Percentiles rank a stretch among this genome's conserved stretches.
Evolutionary conservation across 2,329 filamentous ascomycete genomes (phyloP).

Genomic region (Xylaria sp.): DNA sequence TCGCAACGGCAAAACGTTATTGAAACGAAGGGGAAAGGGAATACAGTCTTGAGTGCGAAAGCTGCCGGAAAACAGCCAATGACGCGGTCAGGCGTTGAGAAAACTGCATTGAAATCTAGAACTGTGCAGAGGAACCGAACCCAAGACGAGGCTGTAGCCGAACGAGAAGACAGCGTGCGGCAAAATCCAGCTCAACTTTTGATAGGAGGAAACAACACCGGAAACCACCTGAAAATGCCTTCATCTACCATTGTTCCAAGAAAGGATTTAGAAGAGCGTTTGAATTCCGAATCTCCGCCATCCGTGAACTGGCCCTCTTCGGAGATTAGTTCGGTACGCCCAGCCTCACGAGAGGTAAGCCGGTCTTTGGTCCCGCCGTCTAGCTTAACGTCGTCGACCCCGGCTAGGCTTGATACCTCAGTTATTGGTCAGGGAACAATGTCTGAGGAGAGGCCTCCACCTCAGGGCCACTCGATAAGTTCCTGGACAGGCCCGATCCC

Average conservation of each 20-base stretch:
- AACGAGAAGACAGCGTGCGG: not conserved
- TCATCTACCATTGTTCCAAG: not conserved
- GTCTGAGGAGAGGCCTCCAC: conserved; percentile 44
- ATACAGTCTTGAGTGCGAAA: conserved; percentile 48
- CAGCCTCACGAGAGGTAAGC: conserved; percentile 33
- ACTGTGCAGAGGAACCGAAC: conserved; percentile 9
- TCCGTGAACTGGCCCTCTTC: conserved; percentile 43
- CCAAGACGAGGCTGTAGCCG: not conserved
- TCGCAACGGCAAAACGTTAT: conserved; percentile 1
- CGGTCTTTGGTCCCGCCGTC: conserved; percentile 39
- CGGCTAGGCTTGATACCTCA: conserved; percentile 46
- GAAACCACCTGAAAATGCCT: not conserved
- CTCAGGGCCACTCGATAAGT: not conserved
- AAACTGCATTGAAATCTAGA: conserved; percentile 18
- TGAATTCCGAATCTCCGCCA: conserved; percentile 29
- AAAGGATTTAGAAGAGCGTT: conserved; percentile 28
- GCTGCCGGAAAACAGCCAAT: conserved; percentile 56
- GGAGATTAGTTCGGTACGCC: conserved; percentile 31
- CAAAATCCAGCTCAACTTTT: conserved; percentile 3
- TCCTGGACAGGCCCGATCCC: not conserved
- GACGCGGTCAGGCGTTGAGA: conserved; percentile 23
- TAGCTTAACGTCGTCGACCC: conserved; percentile 42
- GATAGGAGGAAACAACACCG: not conserved
- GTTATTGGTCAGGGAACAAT: conserved; percentile 52
- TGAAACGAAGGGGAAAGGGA: conserved; percentile 24